Conservation (phyloP, 176 grass and related monocot genomes). For the Zea mays region Zm-B73-REFERENCE-NAM-5.0 NC_050103.1:43408001-43408500, state of each 20-base stretch:
- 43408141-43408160: constrained; percentile 23
- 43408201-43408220: constrained; percentile 88
- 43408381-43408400: neutral
- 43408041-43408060: neutral
- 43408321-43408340: constrained; percentile 4
- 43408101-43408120: constrained; percentile 15
- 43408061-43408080: neutral
- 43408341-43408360: constrained; percentile 5
- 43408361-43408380: neutral
- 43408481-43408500: neutral
- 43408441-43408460: constrained; percentile 5
- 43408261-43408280: constrained; percentile 90
- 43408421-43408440: neutral
- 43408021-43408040: neutral
- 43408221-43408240: constrained; percentile 94
- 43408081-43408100: neutral
- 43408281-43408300: constrained; percentile 91
- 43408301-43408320: constrained; percentile 86
- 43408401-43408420: neutral
- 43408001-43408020: constrained; percentile 2
- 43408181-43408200: constrained; percentile 92
- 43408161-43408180: constrained; percentile 82
- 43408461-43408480: neutral
- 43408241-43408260: constrained; percentile 92
- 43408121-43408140: neutral